Conservation (phyloP, 768 basidiomycete species). For the Solioccasus polychromus region DNA sequence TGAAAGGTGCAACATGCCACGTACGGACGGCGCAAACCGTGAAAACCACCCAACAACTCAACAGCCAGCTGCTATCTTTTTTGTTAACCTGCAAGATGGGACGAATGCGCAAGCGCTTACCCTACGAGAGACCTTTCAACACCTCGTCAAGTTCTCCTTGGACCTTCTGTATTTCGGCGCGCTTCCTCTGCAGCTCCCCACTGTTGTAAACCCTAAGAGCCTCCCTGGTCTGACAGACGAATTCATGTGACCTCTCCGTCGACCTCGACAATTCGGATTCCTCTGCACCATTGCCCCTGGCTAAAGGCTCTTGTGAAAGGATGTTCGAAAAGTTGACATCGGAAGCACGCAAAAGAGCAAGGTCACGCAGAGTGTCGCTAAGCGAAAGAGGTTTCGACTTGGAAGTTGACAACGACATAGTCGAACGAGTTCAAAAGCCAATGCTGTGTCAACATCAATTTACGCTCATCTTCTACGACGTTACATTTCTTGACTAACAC, state of each 20-base stretch:
- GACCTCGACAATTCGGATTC: slow-evolving; percentile 13
- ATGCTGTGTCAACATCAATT: neutral
- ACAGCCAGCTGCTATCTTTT: neutral
- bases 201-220: slow-evolving; percentile 44
- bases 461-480: neutral
- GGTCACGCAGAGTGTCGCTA: slow-evolving; percentile 60
- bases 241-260: slow-evolving; percentile 52
- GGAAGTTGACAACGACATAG: slow-evolving; percentile 25
- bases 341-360: slow-evolving; percentile 66
- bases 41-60: neutral
- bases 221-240: slow-evolving; percentile 53
- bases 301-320: slow-evolving; percentile 16
- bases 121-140: slow-evolving; percentile 30
- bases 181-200: slow-evolving; percentile 53
- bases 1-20: neutral
- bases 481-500: neutral
- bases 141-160: slow-evolving; percentile 55
- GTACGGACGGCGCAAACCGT: neutral
- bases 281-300: slow-evolving; percentile 3
- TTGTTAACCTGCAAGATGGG: neutral
- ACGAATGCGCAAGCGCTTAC: slow-evolving; percentile 10
- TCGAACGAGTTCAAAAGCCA: neutral
- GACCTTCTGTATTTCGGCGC: slow-evolving; percentile 52
- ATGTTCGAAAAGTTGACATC: slow-evolving; percentile 40
- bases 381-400: slow-evolving; percentile 50